phyloP scores from a whole-genome alignment of 192 early-diverging fungal species.

The Rhizophagus sp. region DNA sequence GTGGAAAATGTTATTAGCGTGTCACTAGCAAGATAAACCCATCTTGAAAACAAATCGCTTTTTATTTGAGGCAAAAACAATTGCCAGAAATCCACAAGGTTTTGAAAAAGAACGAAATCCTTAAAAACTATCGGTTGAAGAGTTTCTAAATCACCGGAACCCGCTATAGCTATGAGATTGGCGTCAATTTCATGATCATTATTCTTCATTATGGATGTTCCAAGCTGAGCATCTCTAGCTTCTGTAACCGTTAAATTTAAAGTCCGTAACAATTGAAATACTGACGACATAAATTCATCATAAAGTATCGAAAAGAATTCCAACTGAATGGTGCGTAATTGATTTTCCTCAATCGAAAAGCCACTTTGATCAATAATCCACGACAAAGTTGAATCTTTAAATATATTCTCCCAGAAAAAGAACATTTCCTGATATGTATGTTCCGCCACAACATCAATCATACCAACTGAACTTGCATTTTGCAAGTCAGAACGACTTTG shows the following conservation, averaged over 20 bases:
- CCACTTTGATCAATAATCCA: not conserved
- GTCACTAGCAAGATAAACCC: conserved; percentile 60
- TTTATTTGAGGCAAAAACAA: conserved; percentile 48
- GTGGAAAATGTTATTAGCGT: conserved; percentile 52
- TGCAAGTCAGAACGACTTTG: not conserved
- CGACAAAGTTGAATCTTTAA: conserved; percentile 36
- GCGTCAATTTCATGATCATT: not conserved
- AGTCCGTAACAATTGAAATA: conserved; percentile 44
- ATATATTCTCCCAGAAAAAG: conserved; percentile 62
- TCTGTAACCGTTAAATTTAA: conserved; percentile 41
- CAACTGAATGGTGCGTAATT: conserved; percentile 5
- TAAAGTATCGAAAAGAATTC: conserved; percentile 48
- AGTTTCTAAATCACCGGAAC: conserved; percentile 50
- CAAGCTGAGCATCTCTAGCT: conserved; percentile 9
- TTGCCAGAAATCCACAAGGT: conserved; percentile 66
- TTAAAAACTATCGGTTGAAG: conserved; percentile 57
- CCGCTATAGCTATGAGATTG: conserved; percentile 24
- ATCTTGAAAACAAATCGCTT: conserved; percentile 49
- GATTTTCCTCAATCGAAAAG: conserved; percentile 20
- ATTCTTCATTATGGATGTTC: not conserved
- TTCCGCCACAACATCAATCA: conserved; percentile 23
- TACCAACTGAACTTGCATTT: not conserved
- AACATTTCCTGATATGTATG: conserved; percentile 57
- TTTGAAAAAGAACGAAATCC: conserved; percentile 70
- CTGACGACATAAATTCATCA: conserved; percentile 50